These are phyloP conservation scores for Lactarius deliciosus DNA, from an alignment of 768 basidiomycete genomes.

Conservation along the genomic window DNA sequence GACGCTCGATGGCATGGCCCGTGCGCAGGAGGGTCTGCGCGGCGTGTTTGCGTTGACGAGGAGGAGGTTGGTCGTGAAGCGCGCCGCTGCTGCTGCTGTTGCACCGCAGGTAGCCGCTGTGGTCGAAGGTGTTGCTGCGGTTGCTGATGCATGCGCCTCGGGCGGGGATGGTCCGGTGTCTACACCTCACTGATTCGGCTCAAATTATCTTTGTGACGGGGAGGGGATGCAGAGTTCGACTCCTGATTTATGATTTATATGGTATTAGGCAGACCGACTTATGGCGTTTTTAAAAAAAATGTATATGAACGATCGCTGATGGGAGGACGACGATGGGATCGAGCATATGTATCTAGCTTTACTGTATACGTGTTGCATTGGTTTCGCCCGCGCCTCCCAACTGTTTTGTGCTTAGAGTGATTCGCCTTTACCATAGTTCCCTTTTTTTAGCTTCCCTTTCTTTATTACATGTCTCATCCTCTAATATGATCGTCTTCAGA, in stretches of 20 bases:
- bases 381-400: not conserved
- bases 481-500: not conserved
- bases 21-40: slow-evolving; percentile 26
- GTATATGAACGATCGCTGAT: not conserved
- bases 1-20: slow-evolving; percentile 24
- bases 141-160: not conserved
- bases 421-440: not conserved
- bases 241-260: slow-evolving; percentile 2
- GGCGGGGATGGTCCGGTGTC: not conserved
- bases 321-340: not conserved
- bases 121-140: not conserved
- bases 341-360: not conserved
- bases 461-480: not conserved
- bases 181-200: not conserved
- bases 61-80: slow-evolving; percentile 3
- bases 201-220: not conserved
- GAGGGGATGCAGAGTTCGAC: not conserved
- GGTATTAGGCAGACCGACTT: not conserved
- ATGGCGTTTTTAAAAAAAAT: not conserved
- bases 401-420: not conserved
- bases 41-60: slow-evolving; percentile 22
- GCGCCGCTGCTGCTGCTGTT: not conserved
- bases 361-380: not conserved
- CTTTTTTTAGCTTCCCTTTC: not conserved
- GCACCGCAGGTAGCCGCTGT: not conserved